phyloP scores from a whole-genome alignment of 306 rosid species.

The Canavalia gladiata region DNA sequence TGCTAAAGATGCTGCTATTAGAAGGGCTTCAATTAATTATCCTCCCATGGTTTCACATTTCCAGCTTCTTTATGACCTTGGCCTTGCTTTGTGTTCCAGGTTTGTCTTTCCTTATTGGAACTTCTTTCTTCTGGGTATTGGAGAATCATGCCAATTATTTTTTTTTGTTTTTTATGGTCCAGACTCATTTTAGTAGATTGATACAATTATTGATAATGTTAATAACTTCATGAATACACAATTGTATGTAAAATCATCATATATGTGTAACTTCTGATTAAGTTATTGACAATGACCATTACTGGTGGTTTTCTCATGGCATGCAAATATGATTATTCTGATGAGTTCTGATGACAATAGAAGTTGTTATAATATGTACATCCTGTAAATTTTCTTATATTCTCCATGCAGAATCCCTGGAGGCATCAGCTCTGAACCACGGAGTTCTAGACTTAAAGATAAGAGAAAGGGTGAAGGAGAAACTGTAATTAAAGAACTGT shows the following conservation, averaged over 20 bases:
- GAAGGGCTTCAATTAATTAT: conserved; percentile 84
- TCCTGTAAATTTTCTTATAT: conserved; percentile 45
- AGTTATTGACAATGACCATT: no score
- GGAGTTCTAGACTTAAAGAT: conserved; percentile 81
- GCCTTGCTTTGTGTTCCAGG: conserved; percentile 76
- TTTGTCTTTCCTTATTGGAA: conserved; percentile 47
- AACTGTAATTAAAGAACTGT: conserved; percentile 70
- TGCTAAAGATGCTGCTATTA: conserved; percentile 85
- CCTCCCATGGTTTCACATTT: conserved; percentile 91
- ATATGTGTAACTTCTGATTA: no score
- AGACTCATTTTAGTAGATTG: no score
- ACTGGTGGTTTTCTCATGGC: no score
- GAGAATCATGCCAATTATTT: no score
- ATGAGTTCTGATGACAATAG: neutral
- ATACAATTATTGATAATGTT: no score
- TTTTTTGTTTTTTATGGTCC: no score
- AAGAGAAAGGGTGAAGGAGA: conserved; percentile 81
- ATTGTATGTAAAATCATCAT: no score
- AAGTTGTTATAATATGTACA: neutral
- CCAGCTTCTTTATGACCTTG: conserved; percentile 87
- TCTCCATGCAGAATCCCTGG: conserved; percentile 59
- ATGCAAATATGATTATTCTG: neutral
- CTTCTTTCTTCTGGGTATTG: neutral
- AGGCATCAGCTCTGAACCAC: conserved; percentile 60
- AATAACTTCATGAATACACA: no score